Base-by-base conservation (phyloP, 129 eudicot species). In the Flaveria ramosissima region DNA sequence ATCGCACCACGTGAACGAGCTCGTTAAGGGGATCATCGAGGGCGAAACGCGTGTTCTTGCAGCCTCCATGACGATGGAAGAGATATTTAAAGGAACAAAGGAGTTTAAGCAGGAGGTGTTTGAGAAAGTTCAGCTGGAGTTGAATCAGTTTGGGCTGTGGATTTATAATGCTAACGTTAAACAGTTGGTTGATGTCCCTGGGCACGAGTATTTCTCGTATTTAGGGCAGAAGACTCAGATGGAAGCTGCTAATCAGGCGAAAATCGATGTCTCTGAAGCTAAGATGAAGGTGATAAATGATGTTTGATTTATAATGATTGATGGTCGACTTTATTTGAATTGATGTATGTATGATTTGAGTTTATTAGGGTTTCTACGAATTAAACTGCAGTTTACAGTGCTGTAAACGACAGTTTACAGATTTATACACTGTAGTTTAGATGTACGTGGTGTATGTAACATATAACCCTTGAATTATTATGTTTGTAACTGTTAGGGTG, bases 61-160 rank as follows among this genome's bases (percentile, higher is more conserved):
- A 0, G 95, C 95, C 0, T 86, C 95, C 2, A 86, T 86, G 95
- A 89, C 95, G 26, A 89, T 89, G 95, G 91, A 89, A 43, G 86
- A 86, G 65, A 85, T 89, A 5, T 89, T 89, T 46, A 80, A 12
- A 61, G 91, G 91, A 2, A 80, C 91, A 2, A 86, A 89, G 27
- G 87, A 89, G 36, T 89, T 89, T 42, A 89, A 89, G 43, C 77
- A 80, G 30, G 90, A 86, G 77, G 90, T 89, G 65, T 86, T 86
- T 21, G 86, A 72, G 81, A 86, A 84, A 13, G 87, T 89, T 9
- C 96, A 86, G 36, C 56, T 86, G 4, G 95, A 89, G 9, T 53
- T 89, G 3, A 79, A 89, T 68, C 95, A 86, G 57, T 89, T 89
- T 32, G 95, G 91, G 7, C 80, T 89, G 1, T 68, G 79, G 81